Evolutionary conservation across 768 basidiomycete genomes (phyloP).

Genomic region (Leccinellum luteum): DNA sequence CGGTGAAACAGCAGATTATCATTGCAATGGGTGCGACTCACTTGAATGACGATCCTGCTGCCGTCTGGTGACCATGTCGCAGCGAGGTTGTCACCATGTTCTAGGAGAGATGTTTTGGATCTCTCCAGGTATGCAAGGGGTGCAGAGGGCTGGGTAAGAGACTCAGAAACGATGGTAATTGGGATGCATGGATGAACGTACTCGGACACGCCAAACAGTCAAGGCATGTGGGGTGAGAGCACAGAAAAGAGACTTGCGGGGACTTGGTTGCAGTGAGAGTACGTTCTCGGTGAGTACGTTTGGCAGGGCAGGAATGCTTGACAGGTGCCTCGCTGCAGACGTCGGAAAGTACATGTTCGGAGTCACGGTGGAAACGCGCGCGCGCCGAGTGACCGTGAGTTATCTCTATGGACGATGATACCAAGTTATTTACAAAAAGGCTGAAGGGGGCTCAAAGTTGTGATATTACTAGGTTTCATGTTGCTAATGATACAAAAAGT

Average conservation of each 20-base stretch:
- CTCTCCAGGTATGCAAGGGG: slow-evolving; percentile 72
- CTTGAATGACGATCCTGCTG: slow-evolving; percentile 75
- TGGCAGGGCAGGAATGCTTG: slow-evolving; percentile 66
- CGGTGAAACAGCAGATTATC: slow-evolving; percentile 1
- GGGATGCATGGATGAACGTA: slow-evolving; percentile 35
- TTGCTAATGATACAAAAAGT: slow-evolving; percentile 34
- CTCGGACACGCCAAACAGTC: slow-evolving; percentile 80
- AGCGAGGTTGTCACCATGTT: slow-evolving; percentile 78
- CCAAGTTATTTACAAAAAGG: neutral
- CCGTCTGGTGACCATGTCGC: slow-evolving; percentile 86
- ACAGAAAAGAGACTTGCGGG: slow-evolving; percentile 76
- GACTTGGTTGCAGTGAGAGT: slow-evolving; percentile 59
- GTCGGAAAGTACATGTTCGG: slow-evolving; percentile 81
- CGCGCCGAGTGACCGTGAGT: neutral
- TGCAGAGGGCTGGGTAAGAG: slow-evolving; percentile 55
- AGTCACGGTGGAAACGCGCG: neutral
- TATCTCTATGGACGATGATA: slow-evolving; percentile 1
- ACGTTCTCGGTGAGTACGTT: slow-evolving; percentile 57
- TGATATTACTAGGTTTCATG: slow-evolving; percentile 19
- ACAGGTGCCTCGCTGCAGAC: slow-evolving; percentile 70
- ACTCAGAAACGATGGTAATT: neutral
- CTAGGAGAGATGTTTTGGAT: slow-evolving; percentile 69
- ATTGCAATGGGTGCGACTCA: slow-evolving; percentile 32
- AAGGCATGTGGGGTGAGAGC: slow-evolving; percentile 69
- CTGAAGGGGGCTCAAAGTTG: slow-evolving; percentile 2